These are phyloP conservation scores for Arthrobotrys musiformis DNA, from an alignment of 2,329 filamentous ascomycete genomes.

Conservation along the genomic window DNA sequence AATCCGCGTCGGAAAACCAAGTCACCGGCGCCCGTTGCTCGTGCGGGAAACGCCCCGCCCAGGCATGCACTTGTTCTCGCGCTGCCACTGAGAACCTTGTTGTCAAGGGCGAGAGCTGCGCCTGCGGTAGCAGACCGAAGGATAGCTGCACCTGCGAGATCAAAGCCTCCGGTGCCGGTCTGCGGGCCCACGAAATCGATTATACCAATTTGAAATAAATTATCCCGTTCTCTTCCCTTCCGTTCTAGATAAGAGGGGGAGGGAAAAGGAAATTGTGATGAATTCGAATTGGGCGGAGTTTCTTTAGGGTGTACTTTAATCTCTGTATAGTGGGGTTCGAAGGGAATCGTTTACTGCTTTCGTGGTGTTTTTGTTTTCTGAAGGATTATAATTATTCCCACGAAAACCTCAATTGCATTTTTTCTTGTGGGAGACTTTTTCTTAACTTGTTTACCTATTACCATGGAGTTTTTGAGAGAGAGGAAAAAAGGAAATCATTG, in stretches of 20 bases:
- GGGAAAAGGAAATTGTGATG: neutral
- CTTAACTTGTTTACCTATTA: neutral
- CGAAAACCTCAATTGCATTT: neutral
- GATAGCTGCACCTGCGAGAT: slow-evolving; percentile 47
- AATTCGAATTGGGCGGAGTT: neutral
- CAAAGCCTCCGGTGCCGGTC: slow-evolving; percentile 22
- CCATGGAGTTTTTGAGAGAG: neutral
- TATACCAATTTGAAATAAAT: slow-evolving; percentile 48
- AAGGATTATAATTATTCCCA: neutral
- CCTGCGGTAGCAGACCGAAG: slow-evolving; percentile 45
- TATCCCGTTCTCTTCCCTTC: neutral
- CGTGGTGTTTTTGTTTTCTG: neutral
- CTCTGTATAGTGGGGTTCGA: neutral
- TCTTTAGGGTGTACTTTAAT: too few relatives aligned
- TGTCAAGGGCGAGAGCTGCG: slow-evolving; percentile 31
- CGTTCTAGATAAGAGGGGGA: neutral
- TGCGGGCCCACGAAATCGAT: slow-evolving; percentile 39
- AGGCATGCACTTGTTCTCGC: slow-evolving; percentile 51
- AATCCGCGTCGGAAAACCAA: slow-evolving; percentile 43
- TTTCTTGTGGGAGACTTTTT: neutral
- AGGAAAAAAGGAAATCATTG: neutral
- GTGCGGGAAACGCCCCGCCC: slow-evolving; percentile 52
- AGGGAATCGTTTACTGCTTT: slow-evolving; percentile 9
- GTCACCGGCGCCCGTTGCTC: slow-evolving; percentile 50
- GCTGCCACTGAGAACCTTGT: slow-evolving; percentile 39